Evolutionary conservation across 176 grass and related monocot species (phyloP).

Genomic region (Olyra latifolia): DNA sequence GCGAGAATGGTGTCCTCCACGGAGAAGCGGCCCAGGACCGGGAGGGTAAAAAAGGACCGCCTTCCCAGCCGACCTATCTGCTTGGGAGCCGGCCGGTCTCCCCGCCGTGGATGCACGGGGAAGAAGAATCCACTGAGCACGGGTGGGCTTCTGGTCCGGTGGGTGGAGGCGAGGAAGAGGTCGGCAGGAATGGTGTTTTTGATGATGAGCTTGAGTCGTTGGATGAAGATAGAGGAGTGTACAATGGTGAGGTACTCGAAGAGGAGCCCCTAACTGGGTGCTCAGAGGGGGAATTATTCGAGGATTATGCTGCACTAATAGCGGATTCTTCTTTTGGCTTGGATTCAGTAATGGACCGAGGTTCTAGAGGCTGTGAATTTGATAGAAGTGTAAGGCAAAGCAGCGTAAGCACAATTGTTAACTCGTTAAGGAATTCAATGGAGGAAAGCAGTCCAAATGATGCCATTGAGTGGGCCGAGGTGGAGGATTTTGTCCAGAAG

Average conservation of each 20-base stretch:
- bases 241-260: background rate
- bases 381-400: background rate
- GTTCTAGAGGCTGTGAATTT: background rate
- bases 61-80: constrained; percentile 21
- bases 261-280: background rate
- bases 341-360: constrained; percentile 3
- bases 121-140: background rate
- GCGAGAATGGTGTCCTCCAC: background rate
- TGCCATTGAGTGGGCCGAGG: constrained; percentile 1
- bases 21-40: background rate
- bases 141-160: background rate
- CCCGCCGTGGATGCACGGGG: constrained; percentile 59
- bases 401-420: constrained; percentile 37
- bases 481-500: constrained; percentile 35
- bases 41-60: constrained; percentile 7
- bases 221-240: background rate
- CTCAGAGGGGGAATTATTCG: background rate
- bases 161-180: constrained; percentile 7
- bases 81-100: constrained; percentile 8
- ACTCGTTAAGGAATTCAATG: constrained; percentile 47
- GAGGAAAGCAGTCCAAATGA: constrained; percentile 23
- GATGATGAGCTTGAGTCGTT: constrained; percentile 23
- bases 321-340: constrained; percentile 1
- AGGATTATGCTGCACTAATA: background rate
- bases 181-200: constrained; percentile 12